phyloP scores from a whole-genome alignment of 1,284 basidiomycete genomes.

The Chalciporus sp. region DNA sequence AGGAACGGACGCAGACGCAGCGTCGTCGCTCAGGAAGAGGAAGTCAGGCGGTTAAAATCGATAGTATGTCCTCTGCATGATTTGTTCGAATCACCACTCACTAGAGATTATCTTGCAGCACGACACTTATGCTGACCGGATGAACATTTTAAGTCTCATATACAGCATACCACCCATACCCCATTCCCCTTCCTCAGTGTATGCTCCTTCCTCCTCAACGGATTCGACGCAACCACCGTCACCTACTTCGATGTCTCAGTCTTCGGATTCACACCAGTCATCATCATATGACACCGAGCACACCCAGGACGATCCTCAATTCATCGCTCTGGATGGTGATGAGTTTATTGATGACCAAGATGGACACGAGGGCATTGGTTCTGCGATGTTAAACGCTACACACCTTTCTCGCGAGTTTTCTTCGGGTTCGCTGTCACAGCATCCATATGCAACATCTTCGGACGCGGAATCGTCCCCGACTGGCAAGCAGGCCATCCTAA shows the following conservation, averaged over 20 bases:
- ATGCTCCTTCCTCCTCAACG: constrained; percentile 51
- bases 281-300: constrained; percentile 41
- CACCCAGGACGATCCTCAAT: constrained; percentile 37
- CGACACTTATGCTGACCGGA: constrained; percentile 85
- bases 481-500: constrained; percentile 26
- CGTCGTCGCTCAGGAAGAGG: constrained; percentile 82
- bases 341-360: constrained; percentile 39
- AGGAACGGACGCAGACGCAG: constrained; percentile 67
- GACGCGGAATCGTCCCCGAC: constrained; percentile 28
- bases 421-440: constrained; percentile 28
- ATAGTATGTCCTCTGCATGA: constrained; percentile 59
- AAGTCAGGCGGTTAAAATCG: constrained; percentile 76
- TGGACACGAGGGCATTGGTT: constrained; percentile 48
- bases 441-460: constrained; percentile 48
- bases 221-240: constrained; percentile 54
- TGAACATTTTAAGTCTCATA: constrained; percentile 84
- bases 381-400: constrained; percentile 50
- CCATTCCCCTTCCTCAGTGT: constrained; percentile 58
- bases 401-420: constrained; percentile 38
- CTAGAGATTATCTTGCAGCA: constrained; percentile 50
- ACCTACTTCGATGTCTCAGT: constrained; percentile 55
- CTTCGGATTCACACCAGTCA: constrained; percentile 46
- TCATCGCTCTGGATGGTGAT: constrained; percentile 30
- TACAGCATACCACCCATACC: constrained; percentile 79
- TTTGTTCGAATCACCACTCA: constrained; percentile 14